Base-by-base conservation (phyloP, 441 rosid genomes). In the Adansonia gregorii region DNA sequence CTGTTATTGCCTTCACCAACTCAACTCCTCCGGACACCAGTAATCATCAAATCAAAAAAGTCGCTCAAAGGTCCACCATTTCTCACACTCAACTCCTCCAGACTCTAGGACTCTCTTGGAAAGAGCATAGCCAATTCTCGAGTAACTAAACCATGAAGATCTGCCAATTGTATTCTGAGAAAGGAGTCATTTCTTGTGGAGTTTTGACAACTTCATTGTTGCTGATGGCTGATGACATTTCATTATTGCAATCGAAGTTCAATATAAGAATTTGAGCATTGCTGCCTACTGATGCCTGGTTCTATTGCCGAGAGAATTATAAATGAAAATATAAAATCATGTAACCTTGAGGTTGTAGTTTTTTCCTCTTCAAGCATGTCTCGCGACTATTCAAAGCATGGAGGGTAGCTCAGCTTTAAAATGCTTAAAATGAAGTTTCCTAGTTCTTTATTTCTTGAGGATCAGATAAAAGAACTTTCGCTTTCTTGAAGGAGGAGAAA, bases 301-400 rank as follows among this genome's bases (percentile, higher is more conserved):
- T 39, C 48, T 31, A 35, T 64, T 64, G 20, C 15, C 6, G 0
- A 7, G 45, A 45, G 31, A 45, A 67, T 43, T 67, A 19, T 19
- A 41, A 41, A 67, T 67, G 71, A 19, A 19, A 67, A 66, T 7
- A 43, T 45, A 67, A 64, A 41, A 24, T 49, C 59, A 70, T 69
- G 1, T 14, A 24, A 51, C 14, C 60, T 35, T 15, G 45, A 70
- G 60, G 19, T 69, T 24, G 15, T 51, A 24, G 14, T 51, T n/a
- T n/a, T n/a, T n/a, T n/a, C 60, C 45, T 43, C 11, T 24, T 35
- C 43, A 51, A 69, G 73, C 19, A 22, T 69, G 45, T 27, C 60
- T 27, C 14, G 22, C 51, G 22, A 8, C 60, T 27, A 51, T 14
- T 27, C 74, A 27, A 24, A 27, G 22, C 12, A 68, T 22, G 12